phyloP scores from a whole-genome alignment of 2,329 filamentous ascomycete species.

The Tolypocladium amazonense region DNA sequence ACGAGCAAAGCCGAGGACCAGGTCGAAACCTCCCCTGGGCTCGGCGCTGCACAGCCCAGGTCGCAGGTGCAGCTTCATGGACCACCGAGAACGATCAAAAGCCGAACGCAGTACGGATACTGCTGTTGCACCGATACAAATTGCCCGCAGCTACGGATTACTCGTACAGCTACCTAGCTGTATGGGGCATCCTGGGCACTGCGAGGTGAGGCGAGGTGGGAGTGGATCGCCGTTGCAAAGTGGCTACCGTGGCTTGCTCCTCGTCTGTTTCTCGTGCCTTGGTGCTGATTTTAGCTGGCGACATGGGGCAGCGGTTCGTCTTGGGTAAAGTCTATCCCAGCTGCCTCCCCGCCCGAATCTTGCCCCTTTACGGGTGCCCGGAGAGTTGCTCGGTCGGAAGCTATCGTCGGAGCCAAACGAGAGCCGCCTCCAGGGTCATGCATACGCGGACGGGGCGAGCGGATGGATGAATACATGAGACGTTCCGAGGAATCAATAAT shows the following conservation, averaged over 20 bases:
- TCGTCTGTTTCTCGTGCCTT: not conserved
- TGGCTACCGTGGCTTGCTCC: constrained; percentile 1
- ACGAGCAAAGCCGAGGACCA: not conserved
- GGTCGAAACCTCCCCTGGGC: not conserved
- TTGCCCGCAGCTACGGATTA: not conserved
- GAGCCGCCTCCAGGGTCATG: not conserved
- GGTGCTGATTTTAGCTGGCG: not conserved
- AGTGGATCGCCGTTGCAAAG: not conserved
- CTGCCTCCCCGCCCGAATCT: not conserved
- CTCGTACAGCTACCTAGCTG: not conserved
- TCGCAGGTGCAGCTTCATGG: not conserved
- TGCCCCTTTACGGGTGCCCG: not conserved
- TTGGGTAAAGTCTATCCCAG: not conserved
- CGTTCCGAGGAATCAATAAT: not conserved
- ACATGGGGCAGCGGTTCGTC: not conserved
- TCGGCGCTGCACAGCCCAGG: not conserved
- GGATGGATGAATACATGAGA: not conserved
- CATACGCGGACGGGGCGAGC: not conserved
- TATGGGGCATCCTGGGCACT: not conserved
- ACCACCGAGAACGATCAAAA: not conserved
- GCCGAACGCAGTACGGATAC: not conserved
- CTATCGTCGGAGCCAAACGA: not conserved
- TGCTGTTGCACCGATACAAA: not conserved
- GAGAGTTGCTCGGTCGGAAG: no score
- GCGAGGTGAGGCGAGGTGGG: not conserved